Conservation (phyloP, 2,329 filamentous ascomycete genomes). For the Calcarisporium arbuscula region DNA sequence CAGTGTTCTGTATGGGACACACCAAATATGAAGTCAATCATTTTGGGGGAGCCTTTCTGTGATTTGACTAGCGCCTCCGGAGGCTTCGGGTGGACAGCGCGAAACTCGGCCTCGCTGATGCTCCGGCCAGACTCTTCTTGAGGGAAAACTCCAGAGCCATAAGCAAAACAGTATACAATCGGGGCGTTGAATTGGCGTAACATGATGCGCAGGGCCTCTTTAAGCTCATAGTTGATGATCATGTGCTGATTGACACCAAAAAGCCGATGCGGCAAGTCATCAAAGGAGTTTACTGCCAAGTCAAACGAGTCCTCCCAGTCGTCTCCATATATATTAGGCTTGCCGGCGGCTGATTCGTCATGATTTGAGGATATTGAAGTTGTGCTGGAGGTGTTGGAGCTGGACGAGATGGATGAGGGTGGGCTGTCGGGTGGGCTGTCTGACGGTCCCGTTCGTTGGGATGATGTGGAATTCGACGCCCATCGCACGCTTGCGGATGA, state of each 20-base stretch:
- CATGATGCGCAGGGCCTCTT: conserved; percentile 79
- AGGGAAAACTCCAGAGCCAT: conserved; percentile 93
- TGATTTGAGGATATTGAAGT: conserved; percentile 13
- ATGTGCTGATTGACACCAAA: conserved; percentile 97
- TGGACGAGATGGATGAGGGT: not conserved
- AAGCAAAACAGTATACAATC: conserved; percentile 94
- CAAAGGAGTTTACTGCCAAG: conserved; percentile 35
- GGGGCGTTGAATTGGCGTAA: conserved; percentile 88
- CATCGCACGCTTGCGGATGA: conserved; percentile 12
- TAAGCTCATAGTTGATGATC: conserved; percentile 91
- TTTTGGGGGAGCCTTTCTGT: conserved; percentile 83
- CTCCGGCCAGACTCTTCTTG: conserved; percentile 53
- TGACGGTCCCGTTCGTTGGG: not conserved
- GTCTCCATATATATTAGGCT: conserved; percentile 30
- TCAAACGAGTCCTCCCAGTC: conserved; percentile 39
- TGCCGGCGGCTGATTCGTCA: conserved; percentile 20
- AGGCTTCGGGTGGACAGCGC: conserved; percentile 72
- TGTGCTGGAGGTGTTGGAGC: conserved; percentile 1
- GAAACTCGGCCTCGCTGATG: conserved; percentile 50
- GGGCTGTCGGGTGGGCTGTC: not conserved
- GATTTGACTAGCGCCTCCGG: conserved; percentile 75
- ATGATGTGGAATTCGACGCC: conserved; percentile 14
- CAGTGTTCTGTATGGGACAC: conserved; percentile 93
- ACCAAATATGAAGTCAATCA: conserved; percentile 98
- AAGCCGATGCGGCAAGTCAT: conserved; percentile 38